These are phyloP conservation scores for Colletotrichum tabaci DNA, from an alignment of 2,329 filamentous ascomycete genomes.

Conservation along the genomic window DNA sequence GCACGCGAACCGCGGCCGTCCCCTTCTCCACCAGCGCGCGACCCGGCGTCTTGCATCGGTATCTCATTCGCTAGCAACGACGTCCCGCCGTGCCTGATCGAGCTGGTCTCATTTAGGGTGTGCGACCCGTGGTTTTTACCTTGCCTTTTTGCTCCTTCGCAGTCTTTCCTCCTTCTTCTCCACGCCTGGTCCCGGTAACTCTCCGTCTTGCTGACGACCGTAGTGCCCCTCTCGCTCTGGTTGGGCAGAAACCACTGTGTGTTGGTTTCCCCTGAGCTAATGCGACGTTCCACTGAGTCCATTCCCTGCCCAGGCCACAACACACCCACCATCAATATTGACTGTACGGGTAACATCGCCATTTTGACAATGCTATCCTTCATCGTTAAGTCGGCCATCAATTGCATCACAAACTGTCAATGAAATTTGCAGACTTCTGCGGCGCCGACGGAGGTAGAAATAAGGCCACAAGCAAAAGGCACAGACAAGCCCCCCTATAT, in stretches of 20 bases:
- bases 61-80: constrained; percentile 23
- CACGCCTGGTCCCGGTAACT: constrained; percentile 4
- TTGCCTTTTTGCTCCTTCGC: neutral
- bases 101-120: neutral
- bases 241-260: constrained; percentile 16
- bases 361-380: too few species aligned
- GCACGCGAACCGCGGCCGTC: neutral
- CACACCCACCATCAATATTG: neutral
- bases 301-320: neutral
- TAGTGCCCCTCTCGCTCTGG: neutral
- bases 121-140: too few species aligned
- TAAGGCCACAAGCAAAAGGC: neutral
- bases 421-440: too few species aligned
- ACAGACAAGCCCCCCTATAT: neutral
- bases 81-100: neutral
- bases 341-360: too few species aligned
- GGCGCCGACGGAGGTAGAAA: too few species aligned
- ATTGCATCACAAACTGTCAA: too few species aligned
- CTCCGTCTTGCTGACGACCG: neutral
- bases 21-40: constrained; percentile 19
- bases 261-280: constrained; percentile 16
- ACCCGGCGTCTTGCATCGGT: constrained; percentile 13
- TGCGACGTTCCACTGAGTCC: neutral
- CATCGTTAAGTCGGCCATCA: too few species aligned
- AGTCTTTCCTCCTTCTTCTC: neutral